Conservation (phyloP, 192 early-diverging fungal species). For the Coemansia sp. region DNA sequence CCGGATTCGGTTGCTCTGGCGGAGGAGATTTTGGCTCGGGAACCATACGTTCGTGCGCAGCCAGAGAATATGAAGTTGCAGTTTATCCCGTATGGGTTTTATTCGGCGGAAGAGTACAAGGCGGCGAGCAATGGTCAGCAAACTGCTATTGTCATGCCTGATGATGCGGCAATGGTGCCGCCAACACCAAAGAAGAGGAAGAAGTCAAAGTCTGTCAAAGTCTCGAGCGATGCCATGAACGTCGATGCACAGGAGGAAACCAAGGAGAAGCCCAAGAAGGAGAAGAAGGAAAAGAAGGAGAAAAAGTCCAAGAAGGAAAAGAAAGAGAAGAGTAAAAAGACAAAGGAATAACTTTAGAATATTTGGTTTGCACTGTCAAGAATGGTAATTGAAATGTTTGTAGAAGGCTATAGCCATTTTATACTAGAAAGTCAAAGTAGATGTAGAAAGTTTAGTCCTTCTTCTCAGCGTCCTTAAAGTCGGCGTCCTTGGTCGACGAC, state of each 20-base stretch:
- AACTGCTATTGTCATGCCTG: neutral
- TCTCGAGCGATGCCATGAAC: slow-evolving; percentile 3
- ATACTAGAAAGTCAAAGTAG: slow-evolving; percentile 9
- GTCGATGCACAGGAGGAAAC: neutral
- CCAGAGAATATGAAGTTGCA: slow-evolving; percentile 49
- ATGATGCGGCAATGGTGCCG: neutral
- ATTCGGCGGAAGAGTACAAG: slow-evolving; percentile 48
- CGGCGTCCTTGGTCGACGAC: slow-evolving; percentile 62
- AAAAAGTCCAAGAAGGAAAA: slow-evolving; percentile 18
- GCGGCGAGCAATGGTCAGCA: slow-evolving; percentile 4
- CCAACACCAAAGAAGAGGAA: slow-evolving; percentile 14
- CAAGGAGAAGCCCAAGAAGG: slow-evolving; percentile 18
- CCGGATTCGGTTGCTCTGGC: slow-evolving; percentile 28
- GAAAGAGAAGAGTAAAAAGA: slow-evolving; percentile 18
- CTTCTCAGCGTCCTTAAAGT: slow-evolving; percentile 75
- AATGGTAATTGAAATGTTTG: too few species aligned
- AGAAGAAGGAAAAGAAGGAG: slow-evolving; percentile 23
- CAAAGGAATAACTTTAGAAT: neutral
- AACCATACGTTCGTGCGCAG: slow-evolving; percentile 25
- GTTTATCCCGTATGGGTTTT: slow-evolving; percentile 53
- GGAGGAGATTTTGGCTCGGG: slow-evolving; percentile 15
- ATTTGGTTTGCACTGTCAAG: too few species aligned
- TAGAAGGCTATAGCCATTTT: too few species aligned
- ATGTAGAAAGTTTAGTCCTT: slow-evolving; percentile 40
- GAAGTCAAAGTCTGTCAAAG: slow-evolving; percentile 3